A percentile compares a stretch with the other conserved stretches of the same genome.
Conservation (phyloP, 75 land plant species). For the Pinus albicaulis region DNA sequence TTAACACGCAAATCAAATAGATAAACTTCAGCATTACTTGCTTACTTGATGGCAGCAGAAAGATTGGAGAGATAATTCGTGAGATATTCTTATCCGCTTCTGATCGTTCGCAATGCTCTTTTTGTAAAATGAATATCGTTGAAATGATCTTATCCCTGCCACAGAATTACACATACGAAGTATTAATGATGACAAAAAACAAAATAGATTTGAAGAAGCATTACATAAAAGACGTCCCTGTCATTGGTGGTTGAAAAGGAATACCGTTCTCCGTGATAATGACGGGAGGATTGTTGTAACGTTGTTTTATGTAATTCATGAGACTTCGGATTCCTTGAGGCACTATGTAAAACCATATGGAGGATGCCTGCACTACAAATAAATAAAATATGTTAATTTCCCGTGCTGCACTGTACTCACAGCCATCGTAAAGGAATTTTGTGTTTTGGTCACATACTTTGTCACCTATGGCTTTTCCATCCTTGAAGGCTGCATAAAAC, state of each 20-base stretch:
- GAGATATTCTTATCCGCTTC: constrained; percentile 66
- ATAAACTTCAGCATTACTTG: too few relatives aligned
- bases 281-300: background rate
- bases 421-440: too few relatives aligned
- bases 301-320: background rate
- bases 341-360: constrained; percentile 27
- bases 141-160: too few relatives aligned
- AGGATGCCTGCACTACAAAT: background rate
- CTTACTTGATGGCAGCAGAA: constrained; percentile 57
- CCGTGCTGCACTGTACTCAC: background rate
- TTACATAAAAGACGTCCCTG: background rate
- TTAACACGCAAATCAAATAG: too few relatives aligned
- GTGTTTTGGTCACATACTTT: constrained; percentile 22
- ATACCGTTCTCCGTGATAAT: constrained; percentile 44
- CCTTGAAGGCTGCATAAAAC: constrained; percentile 45
- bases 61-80: constrained; percentile 51
- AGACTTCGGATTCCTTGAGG: constrained; percentile 29
- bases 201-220: constrained; percentile 1
- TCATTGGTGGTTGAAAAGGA: background rate
- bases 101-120: constrained; percentile 67
- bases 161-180: too few relatives aligned
- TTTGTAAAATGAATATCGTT: constrained; percentile 41
- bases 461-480: constrained; percentile 59
- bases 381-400: constrained; percentile 13
- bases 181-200: background rate